phyloP scores from a whole-genome alignment of 164 flowering plant species.

The Amborella trichopoda region DNA sequence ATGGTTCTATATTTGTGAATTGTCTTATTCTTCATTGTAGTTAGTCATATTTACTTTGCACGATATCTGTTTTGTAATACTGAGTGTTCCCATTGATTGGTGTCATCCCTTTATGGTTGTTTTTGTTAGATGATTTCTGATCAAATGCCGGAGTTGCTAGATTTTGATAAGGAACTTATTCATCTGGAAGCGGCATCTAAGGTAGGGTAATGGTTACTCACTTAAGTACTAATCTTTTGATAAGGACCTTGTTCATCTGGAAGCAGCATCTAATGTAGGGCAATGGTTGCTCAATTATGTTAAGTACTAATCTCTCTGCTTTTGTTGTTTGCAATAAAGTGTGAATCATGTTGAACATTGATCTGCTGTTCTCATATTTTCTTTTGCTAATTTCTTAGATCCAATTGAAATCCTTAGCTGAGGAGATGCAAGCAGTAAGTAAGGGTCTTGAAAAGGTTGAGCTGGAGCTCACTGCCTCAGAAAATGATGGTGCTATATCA shows the following conservation, averaged over 20 bases:
- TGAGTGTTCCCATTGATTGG: not conserved
- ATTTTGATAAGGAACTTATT: constrained; percentile 78
- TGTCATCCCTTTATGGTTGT: not conserved
- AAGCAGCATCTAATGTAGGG: too few relatives aligned
- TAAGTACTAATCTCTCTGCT: not conserved
- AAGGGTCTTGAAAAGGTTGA: constrained; percentile 99
- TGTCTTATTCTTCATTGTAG: too few relatives aligned
- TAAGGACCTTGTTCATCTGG: too few relatives aligned
- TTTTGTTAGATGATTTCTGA: constrained; percentile 61
- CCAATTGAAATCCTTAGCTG: constrained; percentile 89
- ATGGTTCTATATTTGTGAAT: too few relatives aligned
- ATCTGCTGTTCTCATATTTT: constrained; percentile 1
- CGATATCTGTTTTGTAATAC: not conserved
- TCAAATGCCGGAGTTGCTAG: constrained; percentile 90
- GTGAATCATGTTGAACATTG: too few relatives aligned
- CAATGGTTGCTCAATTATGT: too few relatives aligned
- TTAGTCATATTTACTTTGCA: too few relatives aligned
- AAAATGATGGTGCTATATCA: constrained; percentile 80
- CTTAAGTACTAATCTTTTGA: not conserved
- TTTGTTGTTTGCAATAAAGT: too few relatives aligned
- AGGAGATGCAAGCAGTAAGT: constrained; percentile 99
- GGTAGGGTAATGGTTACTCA: constrained; percentile 24
- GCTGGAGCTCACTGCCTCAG: constrained; percentile 83
- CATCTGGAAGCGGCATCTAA: constrained; percentile 94
- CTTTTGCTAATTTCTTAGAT: constrained; percentile 29